Conservation (phyloP, 495 filamentous ascomycete genomes). For the Cercophora scortea region DNA sequence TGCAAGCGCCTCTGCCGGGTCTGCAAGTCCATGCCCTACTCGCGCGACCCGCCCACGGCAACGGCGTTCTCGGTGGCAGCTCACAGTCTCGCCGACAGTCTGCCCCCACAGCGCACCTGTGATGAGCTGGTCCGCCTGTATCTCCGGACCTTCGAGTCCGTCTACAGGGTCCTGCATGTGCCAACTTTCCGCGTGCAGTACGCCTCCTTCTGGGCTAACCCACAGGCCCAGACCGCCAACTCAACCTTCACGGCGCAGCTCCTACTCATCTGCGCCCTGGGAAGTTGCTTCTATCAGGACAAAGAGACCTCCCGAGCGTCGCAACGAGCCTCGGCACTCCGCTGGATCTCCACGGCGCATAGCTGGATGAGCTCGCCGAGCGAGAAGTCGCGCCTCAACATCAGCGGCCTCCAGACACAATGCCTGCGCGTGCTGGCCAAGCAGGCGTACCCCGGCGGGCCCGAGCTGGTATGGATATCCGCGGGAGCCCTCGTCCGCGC, state of each 20-base stretch:
- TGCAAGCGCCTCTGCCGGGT: background rate
- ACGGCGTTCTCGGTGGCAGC: background rate
- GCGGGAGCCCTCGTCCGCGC: background rate
- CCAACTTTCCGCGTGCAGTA: background rate
- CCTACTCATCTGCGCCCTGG: background rate
- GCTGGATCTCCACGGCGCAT: background rate
- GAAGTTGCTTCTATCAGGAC: background rate
- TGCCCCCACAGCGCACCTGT: background rate
- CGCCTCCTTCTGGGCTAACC: background rate
- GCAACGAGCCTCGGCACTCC: background rate
- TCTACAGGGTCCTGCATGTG: background rate
- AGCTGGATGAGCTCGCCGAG: background rate
- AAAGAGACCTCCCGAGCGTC: background rate
- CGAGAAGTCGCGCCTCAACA: background rate
- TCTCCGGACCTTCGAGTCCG: background rate
- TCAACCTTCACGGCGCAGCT: background rate
- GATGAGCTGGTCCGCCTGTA: background rate
- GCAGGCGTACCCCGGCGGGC: background rate
- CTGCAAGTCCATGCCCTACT: background rate
- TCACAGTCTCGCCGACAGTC: background rate
- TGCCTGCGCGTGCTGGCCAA: background rate
- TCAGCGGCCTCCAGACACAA: background rate
- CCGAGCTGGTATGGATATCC: background rate
- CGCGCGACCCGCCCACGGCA: background rate
- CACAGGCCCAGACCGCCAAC: background rate